A percentile compares a stretch with the other conserved stretches of the same genome.
phyloP scores from a whole-genome alignment of 441 rosid species.

The Pelargonium fulgidum region DNA sequence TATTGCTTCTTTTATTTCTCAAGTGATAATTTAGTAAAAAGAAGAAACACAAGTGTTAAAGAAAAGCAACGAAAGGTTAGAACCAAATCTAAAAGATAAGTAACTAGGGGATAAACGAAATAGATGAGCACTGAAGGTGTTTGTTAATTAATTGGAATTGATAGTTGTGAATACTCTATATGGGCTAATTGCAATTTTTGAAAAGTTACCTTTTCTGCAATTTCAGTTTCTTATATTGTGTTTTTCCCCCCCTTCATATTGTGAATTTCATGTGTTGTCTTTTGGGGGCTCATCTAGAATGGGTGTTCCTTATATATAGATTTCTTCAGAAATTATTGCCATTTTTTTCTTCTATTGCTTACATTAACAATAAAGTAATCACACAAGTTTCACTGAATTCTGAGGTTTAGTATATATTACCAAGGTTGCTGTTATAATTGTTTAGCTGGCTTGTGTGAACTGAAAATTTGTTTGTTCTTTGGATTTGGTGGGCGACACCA shows the following conservation, averaged over 20 bases:
- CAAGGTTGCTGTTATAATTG: too few relatives aligned
- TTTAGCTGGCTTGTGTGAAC: neutral
- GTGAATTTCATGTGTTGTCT: too few relatives aligned
- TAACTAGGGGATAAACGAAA: neutral
- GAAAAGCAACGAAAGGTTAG: neutral
- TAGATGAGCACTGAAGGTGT: too few relatives aligned
- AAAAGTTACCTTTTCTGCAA: neutral
- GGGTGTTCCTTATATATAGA: too few relatives aligned
- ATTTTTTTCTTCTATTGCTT: too few relatives aligned
- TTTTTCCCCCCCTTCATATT: too few relatives aligned
- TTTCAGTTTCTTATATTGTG: constrained; percentile 8
- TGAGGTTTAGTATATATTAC: neutral
- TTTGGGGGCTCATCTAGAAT: too few relatives aligned
- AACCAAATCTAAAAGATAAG: too few relatives aligned
- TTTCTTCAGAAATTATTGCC: too few relatives aligned
- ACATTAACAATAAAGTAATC: too few relatives aligned
- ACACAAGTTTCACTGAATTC: too few relatives aligned
- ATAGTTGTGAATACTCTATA: neutral
- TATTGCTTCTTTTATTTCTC: neutral
- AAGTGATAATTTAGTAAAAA: neutral
- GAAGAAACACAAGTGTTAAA: neutral
- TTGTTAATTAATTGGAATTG: too few relatives aligned
- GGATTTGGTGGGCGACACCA: neutral
- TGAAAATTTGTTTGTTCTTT: neutral
- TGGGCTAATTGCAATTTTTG: neutral